Evolutionary conservation across 345 rosid species (phyloP).

Genomic region (Euphorbia pulcherrima): DNA sequence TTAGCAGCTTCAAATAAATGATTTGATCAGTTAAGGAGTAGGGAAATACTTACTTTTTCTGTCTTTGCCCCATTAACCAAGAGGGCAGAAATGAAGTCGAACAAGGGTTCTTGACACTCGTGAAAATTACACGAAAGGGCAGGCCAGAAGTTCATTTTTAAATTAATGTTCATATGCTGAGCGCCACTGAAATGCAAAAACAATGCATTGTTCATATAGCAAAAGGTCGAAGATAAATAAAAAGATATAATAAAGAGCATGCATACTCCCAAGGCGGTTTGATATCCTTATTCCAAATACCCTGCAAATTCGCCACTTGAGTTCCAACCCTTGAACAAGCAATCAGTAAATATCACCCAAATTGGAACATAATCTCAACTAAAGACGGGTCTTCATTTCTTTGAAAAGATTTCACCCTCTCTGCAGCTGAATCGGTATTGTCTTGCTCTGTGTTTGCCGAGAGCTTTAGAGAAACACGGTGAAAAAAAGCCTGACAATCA

Average conservation of each 20-base stretch:
- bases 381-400: constrained; percentile 77
- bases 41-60: constrained; percentile 50
- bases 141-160: constrained; percentile 98
- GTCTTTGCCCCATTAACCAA: constrained; percentile 78
- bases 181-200: constrained; percentile 52
- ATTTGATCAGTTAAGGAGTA: neutral
- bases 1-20: neutral
- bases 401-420: constrained; percentile 68
- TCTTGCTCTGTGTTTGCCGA: constrained; percentile 38
- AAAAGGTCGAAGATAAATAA: constrained; percentile 10
- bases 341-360: constrained; percentile 79
- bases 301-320: constrained; percentile 88
- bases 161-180: constrained; percentile 90
- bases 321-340: constrained; percentile 90
- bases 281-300: constrained; percentile 85
- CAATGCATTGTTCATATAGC: neutral
- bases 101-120: constrained; percentile 88
- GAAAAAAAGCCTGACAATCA: constrained; percentile 74
- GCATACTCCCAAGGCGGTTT: constrained; percentile 90
- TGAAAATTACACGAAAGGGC: constrained; percentile 76
- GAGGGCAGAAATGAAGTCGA: constrained; percentile 63
- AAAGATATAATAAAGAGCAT: constrained; percentile 14
- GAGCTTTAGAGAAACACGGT: constrained; percentile 65
- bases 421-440: constrained; percentile 48
- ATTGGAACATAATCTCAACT: constrained; percentile 80